Evolutionary conservation across 192 early-diverging fungal species (phyloP).

Genomic region (Chytriomyces hyalinus): DNA sequence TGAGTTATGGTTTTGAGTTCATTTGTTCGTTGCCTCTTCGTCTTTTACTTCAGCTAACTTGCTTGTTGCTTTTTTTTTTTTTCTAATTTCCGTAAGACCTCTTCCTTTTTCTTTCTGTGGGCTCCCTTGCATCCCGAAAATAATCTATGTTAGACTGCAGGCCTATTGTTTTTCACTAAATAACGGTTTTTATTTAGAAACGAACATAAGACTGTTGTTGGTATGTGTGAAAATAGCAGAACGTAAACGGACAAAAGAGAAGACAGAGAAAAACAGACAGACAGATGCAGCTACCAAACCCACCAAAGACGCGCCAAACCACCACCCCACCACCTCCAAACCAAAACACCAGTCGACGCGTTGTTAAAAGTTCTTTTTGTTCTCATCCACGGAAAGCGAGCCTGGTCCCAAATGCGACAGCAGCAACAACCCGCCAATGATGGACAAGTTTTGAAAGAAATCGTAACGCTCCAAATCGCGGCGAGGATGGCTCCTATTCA

Average conservation of each 20-base stretch:
- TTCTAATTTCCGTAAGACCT: not conserved
- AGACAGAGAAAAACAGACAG: not conserved
- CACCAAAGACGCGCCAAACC: not conserved
- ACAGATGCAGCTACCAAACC: not conserved
- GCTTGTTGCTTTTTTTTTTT: not conserved
- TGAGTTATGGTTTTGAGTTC: not conserved
- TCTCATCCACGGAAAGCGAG: constrained; percentile 85
- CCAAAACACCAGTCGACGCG: not conserved
- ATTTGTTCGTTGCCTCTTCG: not conserved
- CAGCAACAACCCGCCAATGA: constrained; percentile 92
- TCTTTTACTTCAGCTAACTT: not conserved
- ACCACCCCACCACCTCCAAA: not conserved
- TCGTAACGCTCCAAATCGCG: constrained; percentile 70
- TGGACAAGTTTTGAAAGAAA: constrained; percentile 94
- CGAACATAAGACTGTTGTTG: not conserved
- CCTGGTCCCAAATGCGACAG: constrained; percentile 80
- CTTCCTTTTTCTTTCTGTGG: not conserved
- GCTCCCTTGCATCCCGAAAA: not conserved
- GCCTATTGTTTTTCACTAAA: not conserved
- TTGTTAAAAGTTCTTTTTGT: constrained; percentile 88
- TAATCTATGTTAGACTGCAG: too few relatives aligned
- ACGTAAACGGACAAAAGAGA: not conserved
- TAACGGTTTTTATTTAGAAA: not conserved
- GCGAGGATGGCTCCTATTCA: constrained; percentile 1
- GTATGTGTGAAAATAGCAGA: not conserved